These are phyloP conservation scores for Solanum boliviense DNA, from an alignment of 257 asterid species.

Conservation along the genomic window DNA sequence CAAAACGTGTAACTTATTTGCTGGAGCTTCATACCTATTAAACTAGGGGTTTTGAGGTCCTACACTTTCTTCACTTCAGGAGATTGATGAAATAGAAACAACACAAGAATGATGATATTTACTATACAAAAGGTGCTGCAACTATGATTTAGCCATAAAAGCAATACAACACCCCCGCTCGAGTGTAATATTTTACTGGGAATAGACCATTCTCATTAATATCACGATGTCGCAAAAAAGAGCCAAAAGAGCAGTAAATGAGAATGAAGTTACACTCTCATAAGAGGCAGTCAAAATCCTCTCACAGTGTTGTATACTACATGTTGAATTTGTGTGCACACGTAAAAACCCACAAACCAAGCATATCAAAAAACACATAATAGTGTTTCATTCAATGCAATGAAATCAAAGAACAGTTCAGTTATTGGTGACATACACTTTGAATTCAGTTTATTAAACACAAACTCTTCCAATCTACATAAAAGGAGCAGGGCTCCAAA, in stretches of 20 bases:
- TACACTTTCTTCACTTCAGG: neutral
- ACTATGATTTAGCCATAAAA: neutral
- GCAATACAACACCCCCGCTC: neutral
- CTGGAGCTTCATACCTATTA: neutral
- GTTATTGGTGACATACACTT: neutral
- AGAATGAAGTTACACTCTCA: neutral
- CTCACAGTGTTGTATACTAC: neutral
- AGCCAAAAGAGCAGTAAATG: neutral
- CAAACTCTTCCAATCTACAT: neutral
- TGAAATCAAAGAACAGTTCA: neutral
- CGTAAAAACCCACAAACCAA: neutral
- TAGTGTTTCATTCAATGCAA: neutral
- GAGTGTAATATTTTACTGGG: neutral
- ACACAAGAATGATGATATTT: neutral
- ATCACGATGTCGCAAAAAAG: neutral
- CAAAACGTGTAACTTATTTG: neutral
- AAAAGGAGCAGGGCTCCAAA: neutral
- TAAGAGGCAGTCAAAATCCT: neutral
- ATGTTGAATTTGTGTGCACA: neutral
- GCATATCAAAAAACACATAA: neutral
- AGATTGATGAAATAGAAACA: neutral
- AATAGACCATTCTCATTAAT: neutral
- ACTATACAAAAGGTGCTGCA: neutral
- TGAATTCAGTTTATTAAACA: neutral
- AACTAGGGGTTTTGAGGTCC: neutral